phyloP scores from a whole-genome alignment of 140 eudicot species.

The Ambrosia hybrid region DNA sequence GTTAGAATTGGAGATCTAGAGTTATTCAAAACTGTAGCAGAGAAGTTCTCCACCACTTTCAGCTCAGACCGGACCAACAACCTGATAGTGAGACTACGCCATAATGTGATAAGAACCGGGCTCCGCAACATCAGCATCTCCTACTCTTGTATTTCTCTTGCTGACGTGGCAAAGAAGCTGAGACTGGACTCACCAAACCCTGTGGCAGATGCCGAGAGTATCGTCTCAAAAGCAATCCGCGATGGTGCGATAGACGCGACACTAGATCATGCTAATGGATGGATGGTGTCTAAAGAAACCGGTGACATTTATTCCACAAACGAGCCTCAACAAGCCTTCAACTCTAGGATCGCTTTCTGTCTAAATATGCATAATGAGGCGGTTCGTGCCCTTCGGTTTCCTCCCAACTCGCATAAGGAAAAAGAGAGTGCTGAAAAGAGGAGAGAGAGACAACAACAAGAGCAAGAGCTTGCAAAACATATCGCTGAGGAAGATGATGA shows the following conservation, averaged over 20 bases:
- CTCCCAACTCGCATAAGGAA: slow-evolving; percentile 85
- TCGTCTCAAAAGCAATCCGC: slow-evolving; percentile 87
- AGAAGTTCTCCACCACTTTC: slow-evolving; percentile 76
- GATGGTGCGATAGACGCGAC: slow-evolving; percentile 97
- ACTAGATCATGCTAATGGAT: slow-evolving; percentile 82
- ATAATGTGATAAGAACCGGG: slow-evolving; percentile 90
- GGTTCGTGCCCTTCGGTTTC: slow-evolving; percentile 84
- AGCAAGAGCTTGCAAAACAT: slow-evolving; percentile 92
- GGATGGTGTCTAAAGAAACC: slow-evolving; percentile 83
- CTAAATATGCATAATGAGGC: slow-evolving; percentile 95
- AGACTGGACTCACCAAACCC: slow-evolving; percentile 81
- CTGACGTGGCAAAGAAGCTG: slow-evolving; percentile 82
- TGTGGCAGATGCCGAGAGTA: slow-evolving; percentile 89
- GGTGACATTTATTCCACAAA: slow-evolving; percentile 88
- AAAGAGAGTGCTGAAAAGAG: slow-evolving; percentile 94
- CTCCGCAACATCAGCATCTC: slow-evolving; percentile 91
- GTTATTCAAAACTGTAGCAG: slow-evolving; percentile 69
- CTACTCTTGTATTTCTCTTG: slow-evolving; percentile 83
- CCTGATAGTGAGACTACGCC: slow-evolving; percentile 86
- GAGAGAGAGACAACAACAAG: slow-evolving; percentile 83
- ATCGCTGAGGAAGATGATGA: slow-evolving; percentile 96
- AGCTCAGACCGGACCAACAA: slow-evolving; percentile 75
- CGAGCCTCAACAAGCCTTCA: slow-evolving; percentile 85
- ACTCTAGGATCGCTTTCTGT: slow-evolving; percentile 89
- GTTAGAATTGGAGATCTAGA: slow-evolving; percentile 94